Conservation (phyloP, 257 asterid genomes). For the Solanum chiquidenum region DNA sequence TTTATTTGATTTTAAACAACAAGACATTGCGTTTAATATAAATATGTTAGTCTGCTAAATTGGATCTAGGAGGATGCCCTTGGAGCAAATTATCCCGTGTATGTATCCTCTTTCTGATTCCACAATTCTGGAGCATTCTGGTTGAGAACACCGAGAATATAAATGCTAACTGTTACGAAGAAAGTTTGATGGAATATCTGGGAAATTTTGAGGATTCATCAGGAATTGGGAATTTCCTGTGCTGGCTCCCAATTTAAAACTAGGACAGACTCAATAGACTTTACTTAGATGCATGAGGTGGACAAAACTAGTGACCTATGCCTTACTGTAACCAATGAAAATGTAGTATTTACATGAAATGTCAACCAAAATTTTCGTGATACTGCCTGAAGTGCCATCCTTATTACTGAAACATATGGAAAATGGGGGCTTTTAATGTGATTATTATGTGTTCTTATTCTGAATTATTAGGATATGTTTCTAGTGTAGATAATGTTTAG, state of each 20-base stretch:
- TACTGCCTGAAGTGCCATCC: neutral
- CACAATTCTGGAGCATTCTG: neutral
- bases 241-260: neutral
- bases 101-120: neutral
- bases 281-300: neutral
- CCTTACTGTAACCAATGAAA: neutral
- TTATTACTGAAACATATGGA: neutral
- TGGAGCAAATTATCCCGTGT: neutral
- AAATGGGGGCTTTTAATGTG: neutral
- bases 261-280: neutral
- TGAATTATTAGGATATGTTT: neutral
- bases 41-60: neutral
- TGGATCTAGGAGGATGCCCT: neutral
- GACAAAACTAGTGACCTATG: neutral
- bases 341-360: neutral
- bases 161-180: neutral
- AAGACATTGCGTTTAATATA: neutral
- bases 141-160: neutral
- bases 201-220: neutral
- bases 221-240: neutral
- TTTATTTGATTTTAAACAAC: neutral
- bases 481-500: neutral
- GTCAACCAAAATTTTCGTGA: neutral
- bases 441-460: neutral
- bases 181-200: neutral